Conservation (phyloP, 1,284 basidiomycete species). For the Apiotrichum domesticum region DNA sequence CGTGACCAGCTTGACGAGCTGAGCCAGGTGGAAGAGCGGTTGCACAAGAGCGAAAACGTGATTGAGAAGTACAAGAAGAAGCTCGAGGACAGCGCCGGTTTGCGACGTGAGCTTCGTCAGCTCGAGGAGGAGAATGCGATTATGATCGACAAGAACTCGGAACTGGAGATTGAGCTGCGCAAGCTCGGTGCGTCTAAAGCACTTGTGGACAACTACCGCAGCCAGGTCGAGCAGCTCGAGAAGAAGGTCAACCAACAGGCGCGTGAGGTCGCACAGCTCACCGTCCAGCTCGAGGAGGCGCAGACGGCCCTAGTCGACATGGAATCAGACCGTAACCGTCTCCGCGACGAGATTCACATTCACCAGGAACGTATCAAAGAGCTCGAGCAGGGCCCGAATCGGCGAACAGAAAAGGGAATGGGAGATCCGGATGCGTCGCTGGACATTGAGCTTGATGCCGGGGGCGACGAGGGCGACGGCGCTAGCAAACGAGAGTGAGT, state of each 20-base stretch:
- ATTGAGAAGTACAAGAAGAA: slow-evolving; percentile 99
- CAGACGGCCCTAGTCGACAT: slow-evolving; percentile 58
- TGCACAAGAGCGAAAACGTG: slow-evolving; percentile 91
- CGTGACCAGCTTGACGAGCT: slow-evolving; percentile 96
- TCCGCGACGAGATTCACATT: slow-evolving; percentile 76
- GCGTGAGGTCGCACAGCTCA: slow-evolving; percentile 56
- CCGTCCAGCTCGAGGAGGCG: slow-evolving; percentile 69
- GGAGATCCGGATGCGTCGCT: slow-evolving; percentile 22
- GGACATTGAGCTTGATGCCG: slow-evolving; percentile 49
- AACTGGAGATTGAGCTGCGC: slow-evolving; percentile 82
- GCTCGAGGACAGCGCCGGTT: slow-evolving; percentile 84
- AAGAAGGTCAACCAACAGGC: slow-evolving; percentile 50
- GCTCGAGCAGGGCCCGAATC: slow-evolving; percentile 53
- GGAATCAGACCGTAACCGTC: slow-evolving; percentile 64
- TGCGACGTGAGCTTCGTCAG: slow-evolving; percentile 74
- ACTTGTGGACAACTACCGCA: slow-evolving; percentile 80
- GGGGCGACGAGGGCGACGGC: slow-evolving; percentile 56
- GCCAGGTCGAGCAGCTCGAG: slow-evolving; percentile 76
- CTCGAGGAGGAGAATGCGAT: slow-evolving; percentile 88
- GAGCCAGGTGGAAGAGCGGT: slow-evolving; percentile 79
- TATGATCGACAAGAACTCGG: slow-evolving; percentile 82
- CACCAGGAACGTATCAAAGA: slow-evolving; percentile 90
- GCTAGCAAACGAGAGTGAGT: slow-evolving; percentile 60
- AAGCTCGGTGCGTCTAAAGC: slow-evolving; percentile 81
- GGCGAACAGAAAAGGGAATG: background rate